Base-by-base conservation (phyloP, 805 yeast genomes). In the Saturnispora bothae region DNA sequence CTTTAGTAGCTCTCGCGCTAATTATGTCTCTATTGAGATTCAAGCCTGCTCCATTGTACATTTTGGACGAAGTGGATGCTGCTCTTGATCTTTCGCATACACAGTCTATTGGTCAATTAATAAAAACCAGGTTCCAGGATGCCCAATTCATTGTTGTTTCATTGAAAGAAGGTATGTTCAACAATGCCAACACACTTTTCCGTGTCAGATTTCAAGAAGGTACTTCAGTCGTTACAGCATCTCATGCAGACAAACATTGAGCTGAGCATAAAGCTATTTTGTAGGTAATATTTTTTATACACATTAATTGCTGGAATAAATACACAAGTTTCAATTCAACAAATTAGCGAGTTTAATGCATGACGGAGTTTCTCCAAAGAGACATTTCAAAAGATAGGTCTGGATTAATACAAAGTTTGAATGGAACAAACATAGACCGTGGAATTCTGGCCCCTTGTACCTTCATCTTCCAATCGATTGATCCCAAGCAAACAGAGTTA, bases 11-110 rank as follows among this genome's bases (percentile, higher is more conserved):
- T 0, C 64, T 92, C 40, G 83, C 97, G 3, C 66, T 89, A 49
- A 92, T 92, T 49, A 71, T 89, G 76, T 95, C 97, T 0, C 66
- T 92, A 43, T 65, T 92, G 35, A 95, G 86, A 57, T 89, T 83
- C 66, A 84, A 86, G 57, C 99, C 99, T 4, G 98, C 99, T 1
- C 98, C 98, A 6, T 83, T 92, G 95, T 92, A 92, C 54, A 89
- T 92, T 48, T 65, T 92, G 41, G 98, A 92, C 61, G 98, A 92
- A 62, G 96, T 92, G 28, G 98, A 92, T 63, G 98, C 99, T 1
- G 99, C 99, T 1, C 69, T 92, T 47, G 99, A 92, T 66, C 70
- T 89, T 46, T 83, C 94, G 42, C 99, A 92, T 56, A 92, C 99
- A 1, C 97, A 92, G 58, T 92, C 92, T 52, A 92, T 92, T 52